Conservation (phyloP, 208 protist species). For the Leishmania major region DNA sequence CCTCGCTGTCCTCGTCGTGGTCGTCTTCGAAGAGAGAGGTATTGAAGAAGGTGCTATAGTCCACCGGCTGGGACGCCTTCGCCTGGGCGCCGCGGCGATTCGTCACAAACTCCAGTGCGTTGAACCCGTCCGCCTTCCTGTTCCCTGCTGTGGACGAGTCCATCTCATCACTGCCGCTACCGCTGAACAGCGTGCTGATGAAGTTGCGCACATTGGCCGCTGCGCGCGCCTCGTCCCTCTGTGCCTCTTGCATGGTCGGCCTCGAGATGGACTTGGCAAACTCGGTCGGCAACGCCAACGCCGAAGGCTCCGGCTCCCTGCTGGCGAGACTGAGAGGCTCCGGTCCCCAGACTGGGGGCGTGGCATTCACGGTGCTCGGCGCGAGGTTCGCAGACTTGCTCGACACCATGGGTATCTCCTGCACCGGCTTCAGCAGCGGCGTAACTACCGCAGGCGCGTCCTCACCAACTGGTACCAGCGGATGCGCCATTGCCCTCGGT, state of each 20-base stretch:
- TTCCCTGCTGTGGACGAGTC: slow-evolving; percentile 12
- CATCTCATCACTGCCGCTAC: slow-evolving; percentile 1
- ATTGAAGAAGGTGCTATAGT: slow-evolving; percentile 39
- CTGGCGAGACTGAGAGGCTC: not conserved
- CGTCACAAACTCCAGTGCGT: slow-evolving; percentile 38
- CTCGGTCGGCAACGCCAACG: slow-evolving; percentile 13
- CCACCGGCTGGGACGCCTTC: slow-evolving; percentile 27
- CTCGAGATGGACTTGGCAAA: slow-evolving; percentile 34
- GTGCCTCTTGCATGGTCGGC: slow-evolving; percentile 19
- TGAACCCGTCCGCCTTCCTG: slow-evolving; percentile 30
- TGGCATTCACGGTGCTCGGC: not conserved
- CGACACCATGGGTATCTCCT: slow-evolving; percentile 5
- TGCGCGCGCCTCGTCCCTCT: slow-evolving; percentile 24
- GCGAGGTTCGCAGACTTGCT: not conserved
- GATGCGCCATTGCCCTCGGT: not conserved
- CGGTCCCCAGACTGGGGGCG: not conserved
- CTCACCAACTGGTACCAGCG: slow-evolving; percentile 39
- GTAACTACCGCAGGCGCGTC: slow-evolving; percentile 8
- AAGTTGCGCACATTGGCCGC: slow-evolving; percentile 38
- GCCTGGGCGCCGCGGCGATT: slow-evolving; percentile 18
- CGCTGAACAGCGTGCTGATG: slow-evolving; percentile 37
- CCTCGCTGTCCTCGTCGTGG: slow-evolving; percentile 42
- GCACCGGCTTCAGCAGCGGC: not conserved
- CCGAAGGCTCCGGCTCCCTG: not conserved
- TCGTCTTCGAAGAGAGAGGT: slow-evolving; percentile 45